Evolutionary conservation across 495 filamentous ascomycete genomes (phyloP).

Genomic region (Pyronema domesticum): DNA sequence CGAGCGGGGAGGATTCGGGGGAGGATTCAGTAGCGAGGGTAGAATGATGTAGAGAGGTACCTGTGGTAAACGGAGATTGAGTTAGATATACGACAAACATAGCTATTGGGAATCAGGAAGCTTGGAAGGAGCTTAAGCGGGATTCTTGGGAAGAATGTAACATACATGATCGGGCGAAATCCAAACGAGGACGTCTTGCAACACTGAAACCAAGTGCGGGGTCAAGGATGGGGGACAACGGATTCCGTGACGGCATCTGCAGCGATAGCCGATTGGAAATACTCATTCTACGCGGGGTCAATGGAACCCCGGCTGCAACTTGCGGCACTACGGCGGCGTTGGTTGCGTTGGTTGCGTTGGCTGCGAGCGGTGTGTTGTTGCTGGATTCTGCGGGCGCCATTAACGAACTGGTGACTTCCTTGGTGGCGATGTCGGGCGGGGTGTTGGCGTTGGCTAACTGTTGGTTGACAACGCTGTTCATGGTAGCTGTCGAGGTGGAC

Average conservation of each 20-base stretch:
- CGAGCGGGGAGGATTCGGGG: constrained; percentile 71
- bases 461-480: background rate
- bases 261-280: constrained; percentile 21
- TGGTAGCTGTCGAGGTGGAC: background rate
- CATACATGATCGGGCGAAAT: constrained; percentile 21
- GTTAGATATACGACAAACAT: too few species aligned
- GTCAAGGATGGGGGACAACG: constrained; percentile 21
- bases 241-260: constrained; percentile 24
- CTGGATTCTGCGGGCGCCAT: background rate
- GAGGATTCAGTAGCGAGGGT: constrained; percentile 74
- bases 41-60: constrained; percentile 90
- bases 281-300: constrained; percentile 22
- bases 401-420: background rate
- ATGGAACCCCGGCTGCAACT: constrained; percentile 9
- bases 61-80: constrained; percentile 26
- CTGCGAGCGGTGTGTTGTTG: background rate
- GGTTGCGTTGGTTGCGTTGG: background rate
- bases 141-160: background rate
- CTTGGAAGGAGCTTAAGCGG: background rate
- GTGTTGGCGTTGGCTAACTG: background rate
- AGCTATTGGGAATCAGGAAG: background rate
- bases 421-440: background rate
- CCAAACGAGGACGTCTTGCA: constrained; percentile 20
- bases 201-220: constrained; percentile 24
- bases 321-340: background rate